Evolutionary conservation across 176 grass and related monocot genomes (phyloP).

Genomic region (Lolium rigidum): DNA sequence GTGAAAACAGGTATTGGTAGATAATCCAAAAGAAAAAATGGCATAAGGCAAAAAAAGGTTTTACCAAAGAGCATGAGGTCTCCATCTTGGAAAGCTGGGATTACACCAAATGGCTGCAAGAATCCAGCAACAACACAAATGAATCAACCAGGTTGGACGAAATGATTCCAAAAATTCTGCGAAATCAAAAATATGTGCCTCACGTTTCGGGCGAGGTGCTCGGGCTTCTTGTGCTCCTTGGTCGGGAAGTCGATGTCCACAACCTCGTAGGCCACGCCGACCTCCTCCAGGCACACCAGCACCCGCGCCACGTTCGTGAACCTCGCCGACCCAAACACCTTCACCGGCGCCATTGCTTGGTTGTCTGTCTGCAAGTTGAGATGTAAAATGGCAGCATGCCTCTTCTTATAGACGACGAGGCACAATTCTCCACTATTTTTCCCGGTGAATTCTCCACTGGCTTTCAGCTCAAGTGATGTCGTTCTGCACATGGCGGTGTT

Average conservation of each 20-base stretch:
- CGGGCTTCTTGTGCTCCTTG: conserved; percentile 30
- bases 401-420: background rate
- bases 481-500: background rate
- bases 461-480: background rate
- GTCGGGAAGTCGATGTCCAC: conserved; percentile 17
- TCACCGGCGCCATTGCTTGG: conserved; percentile 19
- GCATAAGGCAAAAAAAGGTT: background rate
- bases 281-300: conserved; percentile 63
- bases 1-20: background rate
- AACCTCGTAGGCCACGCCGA: conserved; percentile 46
- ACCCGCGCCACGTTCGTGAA: conserved; percentile 42
- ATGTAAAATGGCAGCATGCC: background rate
- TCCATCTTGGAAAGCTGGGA: conserved; percentile 54
- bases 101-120: conserved; percentile 42
- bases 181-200: background rate
- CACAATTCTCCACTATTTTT: background rate
- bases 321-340: conserved; percentile 43
- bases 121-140: background rate
- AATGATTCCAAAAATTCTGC: background rate
- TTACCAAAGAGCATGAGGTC: conserved; percentile 24
- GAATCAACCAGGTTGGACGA: background rate
- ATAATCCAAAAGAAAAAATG: background rate
- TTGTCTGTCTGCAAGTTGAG: background rate
- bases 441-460: background rate
- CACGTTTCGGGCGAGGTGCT: conserved; percentile 54